A percentile compares a stretch with the other conserved stretches of the same genome.
Conservation (phyloP, 2,329 filamentous ascomycete species). For the Aspergillus sp. region DNA sequence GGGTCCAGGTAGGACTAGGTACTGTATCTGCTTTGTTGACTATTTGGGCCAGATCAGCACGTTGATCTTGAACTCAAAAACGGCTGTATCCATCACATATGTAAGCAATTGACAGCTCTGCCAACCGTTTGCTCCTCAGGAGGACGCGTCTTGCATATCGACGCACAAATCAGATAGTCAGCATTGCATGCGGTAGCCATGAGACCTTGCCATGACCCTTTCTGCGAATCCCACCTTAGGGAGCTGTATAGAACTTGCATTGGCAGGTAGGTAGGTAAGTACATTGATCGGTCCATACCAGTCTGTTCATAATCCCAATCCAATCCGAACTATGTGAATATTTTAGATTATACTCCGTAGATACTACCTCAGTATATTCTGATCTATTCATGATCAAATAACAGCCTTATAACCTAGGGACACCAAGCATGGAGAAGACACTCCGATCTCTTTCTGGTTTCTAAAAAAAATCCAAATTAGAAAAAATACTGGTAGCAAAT, state of each 20-base stretch:
- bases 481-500: neutral
- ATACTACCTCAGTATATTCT: too few relatives aligned
- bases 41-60: slow-evolving; percentile 1
- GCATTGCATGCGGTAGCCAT: neutral
- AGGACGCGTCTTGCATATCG: slow-evolving; percentile 10
- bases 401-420: too few relatives aligned
- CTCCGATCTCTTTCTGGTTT: neutral
- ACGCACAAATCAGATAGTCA: neutral
- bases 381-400: too few relatives aligned
- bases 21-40: neutral
- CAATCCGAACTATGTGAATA: too few relatives aligned
- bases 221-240: too few relatives aligned
- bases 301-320: too few relatives aligned
- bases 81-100: neutral
- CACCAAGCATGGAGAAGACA: neutral
- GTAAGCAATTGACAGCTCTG: neutral
- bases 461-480: slow-evolving; percentile 7
- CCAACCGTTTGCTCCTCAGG: neutral
- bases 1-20: neutral
- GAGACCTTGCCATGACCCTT: too few relatives aligned
- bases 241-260: too few relatives aligned
- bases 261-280: too few relatives aligned
- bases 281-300: too few relatives aligned
- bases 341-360: too few relatives aligned
- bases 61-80: slow-evolving; percentile 6